Conservation (phyloP, 2,329 filamentous ascomycete genomes). For the Cladorrhinum sp. region DNA sequence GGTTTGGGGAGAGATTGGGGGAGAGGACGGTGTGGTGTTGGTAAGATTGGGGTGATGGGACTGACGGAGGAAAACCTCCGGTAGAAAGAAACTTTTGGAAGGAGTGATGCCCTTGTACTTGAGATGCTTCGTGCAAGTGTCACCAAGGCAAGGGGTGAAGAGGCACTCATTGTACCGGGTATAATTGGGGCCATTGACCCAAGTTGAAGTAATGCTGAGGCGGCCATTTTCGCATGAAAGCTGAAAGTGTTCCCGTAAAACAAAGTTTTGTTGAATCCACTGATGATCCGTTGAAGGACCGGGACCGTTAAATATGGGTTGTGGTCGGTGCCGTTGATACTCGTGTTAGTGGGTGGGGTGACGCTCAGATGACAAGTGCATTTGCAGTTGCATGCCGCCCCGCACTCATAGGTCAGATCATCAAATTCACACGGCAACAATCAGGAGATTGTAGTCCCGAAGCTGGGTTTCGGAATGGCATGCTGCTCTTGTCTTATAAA, state of each 20-base stretch:
- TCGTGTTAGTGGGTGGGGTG: not conserved
- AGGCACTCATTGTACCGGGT: conserved; percentile 6
- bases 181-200: not conserved
- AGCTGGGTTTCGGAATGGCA: no score
- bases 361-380: not conserved
- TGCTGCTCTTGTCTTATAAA: no score
- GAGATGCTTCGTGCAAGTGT: not conserved
- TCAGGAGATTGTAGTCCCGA: no score
- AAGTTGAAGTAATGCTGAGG: not conserved
- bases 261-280: conserved; percentile 6
- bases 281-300: not conserved
- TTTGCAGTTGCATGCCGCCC: not conserved
- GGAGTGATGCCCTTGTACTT: not conserved
- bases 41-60: not conserved
- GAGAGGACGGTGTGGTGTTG: not conserved
- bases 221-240: not conserved
- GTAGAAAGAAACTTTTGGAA: not conserved
- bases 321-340: not conserved
- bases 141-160: conserved; percentile 5
- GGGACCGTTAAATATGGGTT: not conserved
- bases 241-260: not conserved
- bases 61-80: not conserved
- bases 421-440: no score
- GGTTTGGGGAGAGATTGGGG: not conserved
- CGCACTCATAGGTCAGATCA: no score